Percentiles rank a stretch among this genome's conserved stretches.
Conservation (phyloP, 2,329 filamentous ascomycete genomes). For the Tolypocladium nubicola region DNA sequence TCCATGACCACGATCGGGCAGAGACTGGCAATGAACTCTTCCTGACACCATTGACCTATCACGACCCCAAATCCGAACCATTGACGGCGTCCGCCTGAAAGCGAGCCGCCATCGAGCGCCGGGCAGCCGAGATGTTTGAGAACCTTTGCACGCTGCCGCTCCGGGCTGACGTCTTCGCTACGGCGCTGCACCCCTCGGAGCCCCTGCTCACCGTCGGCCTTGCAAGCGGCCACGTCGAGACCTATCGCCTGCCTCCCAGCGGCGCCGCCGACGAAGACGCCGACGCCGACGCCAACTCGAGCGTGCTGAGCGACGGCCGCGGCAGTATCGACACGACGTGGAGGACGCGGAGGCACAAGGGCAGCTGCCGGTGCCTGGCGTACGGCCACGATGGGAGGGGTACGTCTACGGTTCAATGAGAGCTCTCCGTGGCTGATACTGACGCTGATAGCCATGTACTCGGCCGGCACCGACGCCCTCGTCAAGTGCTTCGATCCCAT, state of each 20-base stretch:
- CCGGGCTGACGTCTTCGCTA: slow-evolving; percentile 75
- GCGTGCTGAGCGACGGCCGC: slow-evolving; percentile 48
- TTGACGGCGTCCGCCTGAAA: not conserved
- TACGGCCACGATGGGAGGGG: slow-evolving; percentile 71
- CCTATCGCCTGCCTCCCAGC: slow-evolving; percentile 58
- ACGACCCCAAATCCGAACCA: not conserved
- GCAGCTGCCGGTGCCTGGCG: slow-evolving; percentile 73
- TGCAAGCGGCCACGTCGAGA: slow-evolving; percentile 75
- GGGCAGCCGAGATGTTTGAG: slow-evolving; percentile 59
- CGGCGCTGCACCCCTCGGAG: slow-evolving; percentile 74
- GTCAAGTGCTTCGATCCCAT: slow-evolving; percentile 46
- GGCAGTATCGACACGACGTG: slow-evolving; percentile 74
- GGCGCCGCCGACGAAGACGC: slow-evolving; percentile 42
- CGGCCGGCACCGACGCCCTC: slow-evolving; percentile 49
- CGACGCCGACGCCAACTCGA: slow-evolving; percentile 37
- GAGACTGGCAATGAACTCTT: not conserved
- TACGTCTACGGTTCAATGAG: slow-evolving; percentile 9
- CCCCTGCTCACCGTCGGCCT: slow-evolving; percentile 81
- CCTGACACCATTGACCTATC: not conserved
- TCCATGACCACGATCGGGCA: not conserved
- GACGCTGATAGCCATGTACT: slow-evolving; percentile 40
- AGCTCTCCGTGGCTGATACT: not conserved
- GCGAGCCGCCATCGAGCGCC: not conserved
- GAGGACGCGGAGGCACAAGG: slow-evolving; percentile 85
- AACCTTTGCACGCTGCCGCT: slow-evolving; percentile 86